These are phyloP conservation scores for Hydnomerulius pinastri DNA, from an alignment of 768 basidiomycete species.

Conservation along the genomic window DNA sequence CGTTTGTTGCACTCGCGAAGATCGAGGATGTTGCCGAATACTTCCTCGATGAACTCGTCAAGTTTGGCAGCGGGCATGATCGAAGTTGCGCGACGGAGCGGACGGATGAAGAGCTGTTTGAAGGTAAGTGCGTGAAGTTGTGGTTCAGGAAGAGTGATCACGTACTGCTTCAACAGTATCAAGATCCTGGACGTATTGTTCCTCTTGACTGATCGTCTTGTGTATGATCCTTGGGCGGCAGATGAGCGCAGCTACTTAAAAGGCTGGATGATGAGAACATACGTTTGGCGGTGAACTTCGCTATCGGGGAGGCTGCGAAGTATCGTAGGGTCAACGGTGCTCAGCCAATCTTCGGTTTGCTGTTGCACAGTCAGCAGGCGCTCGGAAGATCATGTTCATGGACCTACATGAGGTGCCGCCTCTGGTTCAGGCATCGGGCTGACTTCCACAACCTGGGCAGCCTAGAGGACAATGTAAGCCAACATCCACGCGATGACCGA, in stretches of 20 bases:
- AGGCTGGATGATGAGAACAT: conserved; percentile 10
- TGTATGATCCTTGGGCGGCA: conserved; percentile 60
- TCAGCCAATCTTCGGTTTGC: conserved; percentile 51
- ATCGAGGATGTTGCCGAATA: conserved; percentile 87
- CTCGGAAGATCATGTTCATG: conserved; percentile 29
- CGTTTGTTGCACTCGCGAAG: conserved; percentile 82
- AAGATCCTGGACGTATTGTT: conserved; percentile 87
- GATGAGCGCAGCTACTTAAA: not conserved
- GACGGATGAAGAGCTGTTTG: conserved; percentile 55
- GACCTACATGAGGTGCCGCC: conserved; percentile 25
- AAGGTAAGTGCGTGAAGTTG: conserved; percentile 34
- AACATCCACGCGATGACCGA: not conserved
- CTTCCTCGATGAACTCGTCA: conserved; percentile 84
- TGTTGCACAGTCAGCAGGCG: conserved; percentile 1
- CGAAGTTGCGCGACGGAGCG: conserved; percentile 53
- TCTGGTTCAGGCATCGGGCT: conserved; percentile 29
- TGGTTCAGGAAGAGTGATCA: conserved; percentile 14
- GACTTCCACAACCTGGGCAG: conserved; percentile 22
- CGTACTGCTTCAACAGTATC: conserved; percentile 74
- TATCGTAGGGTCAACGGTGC: conserved; percentile 50
- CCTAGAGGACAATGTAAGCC: conserved; percentile 23
- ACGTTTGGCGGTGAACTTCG: conserved; percentile 84
- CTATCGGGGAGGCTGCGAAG: conserved; percentile 63
- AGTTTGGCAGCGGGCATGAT: conserved; percentile 58
- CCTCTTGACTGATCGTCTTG: conserved; percentile 86